Conservation (phyloP, 1,139 yeast genomes). For the Keqinozyma sinolaborantium region DNA sequence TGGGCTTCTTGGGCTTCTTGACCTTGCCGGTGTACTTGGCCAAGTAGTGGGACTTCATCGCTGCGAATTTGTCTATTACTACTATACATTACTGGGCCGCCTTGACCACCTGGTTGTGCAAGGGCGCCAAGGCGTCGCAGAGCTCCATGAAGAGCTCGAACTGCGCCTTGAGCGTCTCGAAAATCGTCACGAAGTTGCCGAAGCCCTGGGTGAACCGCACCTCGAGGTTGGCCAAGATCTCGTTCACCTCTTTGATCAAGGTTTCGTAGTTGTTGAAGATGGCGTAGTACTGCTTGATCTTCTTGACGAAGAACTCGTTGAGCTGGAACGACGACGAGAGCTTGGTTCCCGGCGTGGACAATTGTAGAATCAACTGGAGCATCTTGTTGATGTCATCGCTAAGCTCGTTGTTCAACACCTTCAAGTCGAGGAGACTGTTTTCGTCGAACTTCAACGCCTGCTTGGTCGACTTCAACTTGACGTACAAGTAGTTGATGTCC, state of each 20-base stretch:
- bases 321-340: slow-evolving; percentile 52
- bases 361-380: slow-evolving; percentile 60
- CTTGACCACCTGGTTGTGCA: slow-evolving; percentile 59
- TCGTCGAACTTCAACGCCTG: slow-evolving; percentile 58
- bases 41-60: slow-evolving; percentile 15
- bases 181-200: slow-evolving; percentile 53
- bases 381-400: slow-evolving; percentile 68
- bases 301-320: slow-evolving; percentile 46
- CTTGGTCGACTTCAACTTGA: slow-evolving; percentile 59
- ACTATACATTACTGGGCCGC: slow-evolving; percentile 1
- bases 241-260: slow-evolving; percentile 70
- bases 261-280: slow-evolving; percentile 69
- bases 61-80: slow-evolving; percentile 1
- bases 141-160: slow-evolving; percentile 85
- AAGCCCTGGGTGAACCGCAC: slow-evolving; percentile 42
- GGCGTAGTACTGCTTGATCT: slow-evolving; percentile 64
- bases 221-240: slow-evolving; percentile 40
- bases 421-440: slow-evolving; percentile 31
- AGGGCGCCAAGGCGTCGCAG: slow-evolving; percentile 84
- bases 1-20: slow-evolving; percentile 10
- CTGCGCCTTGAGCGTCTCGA: slow-evolving; percentile 74
- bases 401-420: slow-evolving; percentile 51
- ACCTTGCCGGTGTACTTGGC: slow-evolving; percentile 14
- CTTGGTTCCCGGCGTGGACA: slow-evolving; percentile 66
- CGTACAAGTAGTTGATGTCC: slow-evolving; percentile 70